Conservation (phyloP, 495 filamentous ascomycete genomes). For the Penicillium flavigenum region DNA sequence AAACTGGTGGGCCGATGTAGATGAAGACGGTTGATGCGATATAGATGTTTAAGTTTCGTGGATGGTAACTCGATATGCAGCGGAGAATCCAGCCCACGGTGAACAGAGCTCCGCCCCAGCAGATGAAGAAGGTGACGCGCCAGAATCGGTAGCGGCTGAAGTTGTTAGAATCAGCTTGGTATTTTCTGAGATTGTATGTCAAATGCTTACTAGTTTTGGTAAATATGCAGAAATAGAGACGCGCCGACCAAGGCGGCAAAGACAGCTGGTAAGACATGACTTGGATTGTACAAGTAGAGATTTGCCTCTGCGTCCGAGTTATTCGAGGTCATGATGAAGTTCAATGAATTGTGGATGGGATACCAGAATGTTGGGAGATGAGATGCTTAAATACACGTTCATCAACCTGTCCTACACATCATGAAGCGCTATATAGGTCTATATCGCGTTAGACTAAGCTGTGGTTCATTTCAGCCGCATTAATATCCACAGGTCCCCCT, state of each 20-base stretch:
- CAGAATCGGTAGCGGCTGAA: slow-evolving; percentile 40
- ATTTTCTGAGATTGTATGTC: no score
- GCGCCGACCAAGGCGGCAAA: slow-evolving; percentile 39
- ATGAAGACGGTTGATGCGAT: slow-evolving; percentile 53
- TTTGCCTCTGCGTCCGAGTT: slow-evolving; percentile 3
- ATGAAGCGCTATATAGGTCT: slow-evolving; percentile 11
- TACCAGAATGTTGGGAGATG: not conserved
- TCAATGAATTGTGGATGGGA: not conserved
- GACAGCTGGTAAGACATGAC: slow-evolving; percentile 39
- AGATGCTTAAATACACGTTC: not conserved
- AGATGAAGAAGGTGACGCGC: slow-evolving; percentile 46
- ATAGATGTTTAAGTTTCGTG: slow-evolving; percentile 41
- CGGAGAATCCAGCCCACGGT: slow-evolving; percentile 45
- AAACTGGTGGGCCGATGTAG: slow-evolving; percentile 53
- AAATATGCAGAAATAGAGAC: slow-evolving; percentile 37
- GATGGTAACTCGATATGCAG: slow-evolving; percentile 38
- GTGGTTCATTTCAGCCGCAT: not conserved
- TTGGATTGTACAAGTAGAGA: slow-evolving; percentile 37
- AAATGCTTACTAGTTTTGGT: slow-evolving; percentile 39
- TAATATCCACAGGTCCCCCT: not conserved
- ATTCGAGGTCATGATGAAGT: slow-evolving; percentile 15
- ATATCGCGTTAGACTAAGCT: not conserved
- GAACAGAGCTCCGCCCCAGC: slow-evolving; percentile 42
- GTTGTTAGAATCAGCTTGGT: not conserved
- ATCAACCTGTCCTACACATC: not conserved